A percentile compares a stretch with the other conserved stretches of the same genome.
Evolutionary conservation across 129 eudicot species (phyloP).

Genomic region (Tagetes patula): DNA sequence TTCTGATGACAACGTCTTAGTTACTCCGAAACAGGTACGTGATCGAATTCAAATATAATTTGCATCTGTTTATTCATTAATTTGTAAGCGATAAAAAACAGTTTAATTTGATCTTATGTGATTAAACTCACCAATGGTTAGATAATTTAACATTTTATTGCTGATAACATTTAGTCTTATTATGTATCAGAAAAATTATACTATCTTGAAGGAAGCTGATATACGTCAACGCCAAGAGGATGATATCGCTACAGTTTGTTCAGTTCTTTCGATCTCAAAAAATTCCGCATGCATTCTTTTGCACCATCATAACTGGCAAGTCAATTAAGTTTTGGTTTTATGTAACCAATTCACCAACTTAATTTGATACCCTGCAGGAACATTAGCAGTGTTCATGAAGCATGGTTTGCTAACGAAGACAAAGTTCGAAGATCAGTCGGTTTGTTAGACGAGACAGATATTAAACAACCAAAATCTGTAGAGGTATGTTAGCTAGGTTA

Average conservation of each 20-base stretch:
- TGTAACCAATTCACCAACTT: background rate
- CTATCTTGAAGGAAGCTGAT: slow-evolving; percentile 75
- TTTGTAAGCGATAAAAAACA: no score
- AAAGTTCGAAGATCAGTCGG: slow-evolving; percentile 81
- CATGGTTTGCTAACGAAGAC: slow-evolving; percentile 96
- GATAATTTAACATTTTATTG: background rate
- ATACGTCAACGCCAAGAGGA: slow-evolving; percentile 79
- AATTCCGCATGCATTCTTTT: slow-evolving; percentile 71
- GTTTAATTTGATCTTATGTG: no score
- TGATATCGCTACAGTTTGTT: slow-evolving; percentile 56
- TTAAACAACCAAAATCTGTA: slow-evolving; percentile 38
- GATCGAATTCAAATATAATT: no score
- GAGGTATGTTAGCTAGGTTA: slow-evolving; percentile 51
- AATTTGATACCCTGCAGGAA: slow-evolving; percentile 45
- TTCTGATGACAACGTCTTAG: slow-evolving; percentile 42
- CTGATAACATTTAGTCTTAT: no score
- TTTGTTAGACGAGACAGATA: slow-evolving; percentile 46
- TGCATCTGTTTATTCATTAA: background rate
- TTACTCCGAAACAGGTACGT: slow-evolving; percentile 72
- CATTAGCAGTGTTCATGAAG: slow-evolving; percentile 79
- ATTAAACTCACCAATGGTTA: background rate
- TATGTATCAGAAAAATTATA: slow-evolving; percentile 64
- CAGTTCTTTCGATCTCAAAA: slow-evolving; percentile 73
- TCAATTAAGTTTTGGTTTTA: background rate
- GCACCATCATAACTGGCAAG: slow-evolving; percentile 75